A percentile compares a stretch with the other conserved stretches of the same genome.
These are phyloP conservation scores for Epichloe gansuensis DNA, from an alignment of 2,329 filamentous ascomycete genomes.

Conservation along the genomic window DNA sequence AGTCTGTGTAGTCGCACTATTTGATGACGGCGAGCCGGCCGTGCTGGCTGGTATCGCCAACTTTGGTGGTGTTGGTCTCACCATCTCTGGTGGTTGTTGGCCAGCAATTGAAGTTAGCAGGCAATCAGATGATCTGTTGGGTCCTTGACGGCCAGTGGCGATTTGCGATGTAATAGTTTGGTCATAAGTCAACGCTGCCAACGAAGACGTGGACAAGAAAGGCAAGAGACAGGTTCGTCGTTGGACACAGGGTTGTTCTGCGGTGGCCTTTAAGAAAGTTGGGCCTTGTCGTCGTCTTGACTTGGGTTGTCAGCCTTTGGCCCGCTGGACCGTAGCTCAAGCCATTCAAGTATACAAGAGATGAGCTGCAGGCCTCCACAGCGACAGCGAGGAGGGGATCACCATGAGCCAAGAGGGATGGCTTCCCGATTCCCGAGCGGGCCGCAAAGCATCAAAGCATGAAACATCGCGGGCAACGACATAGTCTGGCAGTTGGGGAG, in stretches of 20 bases:
- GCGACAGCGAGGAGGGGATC: not conserved
- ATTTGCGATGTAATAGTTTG: too few species aligned
- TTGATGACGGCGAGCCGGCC: conserved; percentile 2
- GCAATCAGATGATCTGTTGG: too few species aligned
- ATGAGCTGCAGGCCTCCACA: not conserved
- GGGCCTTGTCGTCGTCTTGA: too few species aligned
- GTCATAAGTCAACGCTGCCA: too few species aligned
- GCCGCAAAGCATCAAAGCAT: not conserved
- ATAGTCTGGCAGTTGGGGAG: not conserved
- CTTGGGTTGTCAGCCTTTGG: too few species aligned
- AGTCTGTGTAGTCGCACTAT: conserved; percentile 10
- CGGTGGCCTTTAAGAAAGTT: too few species aligned
- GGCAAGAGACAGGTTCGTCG: too few species aligned
- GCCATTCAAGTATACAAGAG: too few species aligned
- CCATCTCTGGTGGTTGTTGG: not conserved
- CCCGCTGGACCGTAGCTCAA: too few species aligned
- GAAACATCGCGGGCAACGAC: not conserved
- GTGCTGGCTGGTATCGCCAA: conserved; percentile 2
- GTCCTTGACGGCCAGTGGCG: too few species aligned
- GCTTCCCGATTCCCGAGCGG: not conserved
- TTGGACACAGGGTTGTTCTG: too few species aligned
- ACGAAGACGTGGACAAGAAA: too few species aligned
- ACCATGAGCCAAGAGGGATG: not conserved
- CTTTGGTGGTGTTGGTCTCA: not conserved
- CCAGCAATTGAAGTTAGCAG: not conserved